Conservation (phyloP, 306 rosid genomes). For the Alnus glutinosa region DNA sequence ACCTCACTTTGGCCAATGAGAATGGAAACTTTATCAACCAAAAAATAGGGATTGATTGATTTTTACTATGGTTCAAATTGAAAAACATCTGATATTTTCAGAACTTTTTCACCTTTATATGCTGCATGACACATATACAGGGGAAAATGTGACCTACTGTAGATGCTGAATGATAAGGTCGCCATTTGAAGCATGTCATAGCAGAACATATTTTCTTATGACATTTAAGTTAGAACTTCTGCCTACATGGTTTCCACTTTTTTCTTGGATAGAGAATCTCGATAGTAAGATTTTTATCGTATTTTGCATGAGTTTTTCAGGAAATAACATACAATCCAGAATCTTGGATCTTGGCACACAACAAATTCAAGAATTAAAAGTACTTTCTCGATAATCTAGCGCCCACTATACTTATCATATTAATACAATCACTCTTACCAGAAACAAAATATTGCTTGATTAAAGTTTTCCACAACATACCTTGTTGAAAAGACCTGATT, state of each 20-base stretch:
- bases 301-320: background rate
- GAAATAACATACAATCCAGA: background rate
- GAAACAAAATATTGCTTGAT: background rate
- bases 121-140: background rate
- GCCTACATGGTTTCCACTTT: background rate
- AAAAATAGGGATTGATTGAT: background rate
- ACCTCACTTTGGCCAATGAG: background rate
- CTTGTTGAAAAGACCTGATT: background rate
- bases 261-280: background rate
- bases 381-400: background rate
- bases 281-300: background rate
- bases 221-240: background rate
- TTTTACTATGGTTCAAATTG: background rate
- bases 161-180: background rate
- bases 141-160: background rate
- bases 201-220: background rate
- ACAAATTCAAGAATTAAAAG: background rate
- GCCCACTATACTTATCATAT: background rate
- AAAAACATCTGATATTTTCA: background rate
- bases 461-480: background rate
- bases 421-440: background rate
- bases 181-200: background rate
- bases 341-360: background rate
- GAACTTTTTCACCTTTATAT: background rate
- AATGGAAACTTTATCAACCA: background rate